Conservation (phyloP, 1,284 basidiomycete genomes). For the Golubevia pallescens region DNA sequence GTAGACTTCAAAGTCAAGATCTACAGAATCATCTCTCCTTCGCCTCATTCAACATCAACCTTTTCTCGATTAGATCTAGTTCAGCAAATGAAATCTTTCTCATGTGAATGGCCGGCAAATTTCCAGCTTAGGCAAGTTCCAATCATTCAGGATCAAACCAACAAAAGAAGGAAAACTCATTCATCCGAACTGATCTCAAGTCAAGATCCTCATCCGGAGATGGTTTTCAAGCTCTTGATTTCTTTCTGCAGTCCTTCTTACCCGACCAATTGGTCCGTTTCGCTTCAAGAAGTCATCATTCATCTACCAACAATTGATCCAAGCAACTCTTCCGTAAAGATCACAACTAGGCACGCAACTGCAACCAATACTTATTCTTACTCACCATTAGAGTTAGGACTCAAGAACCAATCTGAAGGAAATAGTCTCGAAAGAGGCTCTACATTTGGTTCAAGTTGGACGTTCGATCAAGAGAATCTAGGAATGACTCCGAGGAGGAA, state of each 20-base stretch:
- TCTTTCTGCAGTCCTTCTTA: constrained; percentile 29
- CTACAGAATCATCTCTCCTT: constrained; percentile 10
- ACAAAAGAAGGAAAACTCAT: too few relatives aligned
- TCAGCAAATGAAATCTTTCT: constrained; percentile 22
- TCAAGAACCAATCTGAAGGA: too few relatives aligned
- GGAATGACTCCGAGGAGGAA: too few relatives aligned
- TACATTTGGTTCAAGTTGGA: too few relatives aligned
- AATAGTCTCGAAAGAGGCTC: too few relatives aligned
- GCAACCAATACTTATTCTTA: constrained; percentile 14
- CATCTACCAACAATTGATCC: not conserved
- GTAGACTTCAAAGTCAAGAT: constrained; percentile 21
- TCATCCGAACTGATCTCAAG: too few relatives aligned
- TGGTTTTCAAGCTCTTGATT: constrained; percentile 25
- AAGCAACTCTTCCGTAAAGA: not conserved
- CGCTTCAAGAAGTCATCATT: constrained; percentile 25
- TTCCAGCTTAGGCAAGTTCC: constrained; percentile 24
- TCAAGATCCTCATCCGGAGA: too few relatives aligned
- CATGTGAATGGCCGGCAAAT: constrained; percentile 30
- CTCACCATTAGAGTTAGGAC: not conserved
- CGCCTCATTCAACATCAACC: not conserved
- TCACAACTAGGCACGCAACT: constrained; percentile 18
- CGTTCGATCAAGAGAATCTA: too few relatives aligned
- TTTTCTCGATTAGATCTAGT: constrained; percentile 16
- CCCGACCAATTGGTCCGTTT: constrained; percentile 26
- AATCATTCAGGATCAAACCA: constrained; percentile 7